Evolutionary conservation across 257 asterid species (phyloP).

Genomic region (Lantana camara): DNA sequence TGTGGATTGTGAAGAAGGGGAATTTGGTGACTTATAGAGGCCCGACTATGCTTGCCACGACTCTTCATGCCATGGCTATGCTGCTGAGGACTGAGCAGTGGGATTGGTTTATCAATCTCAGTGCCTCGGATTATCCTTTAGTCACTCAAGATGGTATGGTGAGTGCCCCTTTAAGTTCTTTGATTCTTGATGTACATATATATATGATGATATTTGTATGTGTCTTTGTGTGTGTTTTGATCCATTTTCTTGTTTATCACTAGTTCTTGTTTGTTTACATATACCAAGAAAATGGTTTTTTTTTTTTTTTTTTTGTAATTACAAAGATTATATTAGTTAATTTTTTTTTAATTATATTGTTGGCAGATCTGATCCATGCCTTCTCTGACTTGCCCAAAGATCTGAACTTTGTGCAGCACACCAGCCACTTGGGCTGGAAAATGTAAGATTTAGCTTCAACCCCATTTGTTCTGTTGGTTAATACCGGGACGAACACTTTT

Average conservation of each 20-base stretch:
- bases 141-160: constrained; percentile 99
- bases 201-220: too few species aligned
- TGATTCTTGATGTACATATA: too few species aligned
- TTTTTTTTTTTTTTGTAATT: neutral
- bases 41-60: constrained; percentile 89
- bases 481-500: too few species aligned
- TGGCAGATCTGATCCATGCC: constrained; percentile 82
- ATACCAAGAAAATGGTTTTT: neutral
- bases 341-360: neutral
- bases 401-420: constrained; percentile 88
- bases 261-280: neutral
- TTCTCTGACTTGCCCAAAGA: constrained; percentile 75
- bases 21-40: constrained; percentile 86
- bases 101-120: constrained; percentile 97
- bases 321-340: neutral
- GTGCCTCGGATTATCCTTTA: constrained; percentile 91
- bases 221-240: too few species aligned
- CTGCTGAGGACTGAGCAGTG: constrained; percentile 65
- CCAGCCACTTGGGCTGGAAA: constrained; percentile 91
- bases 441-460: constrained; percentile 38
- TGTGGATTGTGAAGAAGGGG: constrained; percentile 70
- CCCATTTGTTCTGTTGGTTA: neutral
- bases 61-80: constrained; percentile 77
- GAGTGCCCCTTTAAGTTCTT: constrained; percentile 40
- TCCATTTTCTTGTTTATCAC: neutral